Percentiles rank a stretch among this genome's conserved stretches.
These are phyloP conservation scores for Hyphodiscus sp. DNA, from an alignment of 2,329 filamentous ascomycete genomes.

Conservation along the genomic window DNA sequence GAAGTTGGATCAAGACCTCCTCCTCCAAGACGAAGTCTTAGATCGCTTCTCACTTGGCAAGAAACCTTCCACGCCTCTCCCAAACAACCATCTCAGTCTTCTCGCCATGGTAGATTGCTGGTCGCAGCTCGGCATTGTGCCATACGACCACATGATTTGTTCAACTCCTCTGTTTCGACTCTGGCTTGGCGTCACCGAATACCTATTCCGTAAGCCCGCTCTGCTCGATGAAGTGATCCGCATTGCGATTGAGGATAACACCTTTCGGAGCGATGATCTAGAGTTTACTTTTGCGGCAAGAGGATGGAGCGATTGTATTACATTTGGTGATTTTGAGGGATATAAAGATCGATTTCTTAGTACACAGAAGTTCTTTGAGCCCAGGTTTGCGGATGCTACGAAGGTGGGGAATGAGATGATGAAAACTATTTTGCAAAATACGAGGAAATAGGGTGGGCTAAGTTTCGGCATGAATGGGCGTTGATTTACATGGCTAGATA, in stretches of 20 bases:
- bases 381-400: conserved; percentile 80
- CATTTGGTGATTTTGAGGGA: conserved; percentile 83
- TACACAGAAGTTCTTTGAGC: conserved; percentile 88
- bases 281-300: conserved; percentile 97
- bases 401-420: conserved; percentile 95
- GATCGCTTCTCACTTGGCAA: conserved; percentile 83
- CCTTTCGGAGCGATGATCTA: conserved; percentile 89
- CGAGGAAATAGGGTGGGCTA: conserved; percentile 35
- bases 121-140: conserved; percentile 87
- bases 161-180: conserved; percentile 95
- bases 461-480: neutral
- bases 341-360: conserved; percentile 87
- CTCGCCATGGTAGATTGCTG: conserved; percentile 98
- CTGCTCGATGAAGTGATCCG: conserved; percentile 79
- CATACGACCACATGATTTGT: conserved; percentile 99
- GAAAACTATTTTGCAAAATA: conserved; percentile 84
- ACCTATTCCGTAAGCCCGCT: conserved; percentile 77
- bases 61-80: conserved; percentile 48
- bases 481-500: neutral
- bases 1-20: conserved; percentile 54
- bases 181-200: conserved; percentile 95
- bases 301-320: conserved; percentile 92
- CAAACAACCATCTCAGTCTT: conserved; percentile 90
- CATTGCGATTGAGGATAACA: conserved; percentile 82
- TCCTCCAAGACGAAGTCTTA: conserved; percentile 73